A percentile compares a stretch with the other conserved stretches of the same genome.
Conservation (phyloP, 2,329 filamentous ascomycete species). For the Zymoseptoria pseudotritici region DNA sequence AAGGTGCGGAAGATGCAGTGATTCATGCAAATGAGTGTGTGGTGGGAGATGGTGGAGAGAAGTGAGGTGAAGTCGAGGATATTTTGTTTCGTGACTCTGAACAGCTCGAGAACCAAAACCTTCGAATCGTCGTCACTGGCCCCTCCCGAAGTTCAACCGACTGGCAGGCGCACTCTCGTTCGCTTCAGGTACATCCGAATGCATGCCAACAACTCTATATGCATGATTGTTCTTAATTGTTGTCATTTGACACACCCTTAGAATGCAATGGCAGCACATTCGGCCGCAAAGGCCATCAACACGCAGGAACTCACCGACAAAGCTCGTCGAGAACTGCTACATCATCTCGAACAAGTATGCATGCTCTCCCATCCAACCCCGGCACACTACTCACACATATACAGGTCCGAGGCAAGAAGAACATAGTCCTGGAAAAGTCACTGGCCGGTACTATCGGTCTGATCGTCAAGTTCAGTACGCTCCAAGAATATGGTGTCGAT, state of each 20-base stretch:
- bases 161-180: no score
- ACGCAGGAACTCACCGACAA: constrained; percentile 70
- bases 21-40: constrained; percentile 1
- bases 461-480: constrained; percentile 88
- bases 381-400: constrained; percentile 9
- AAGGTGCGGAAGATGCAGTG: neutral
- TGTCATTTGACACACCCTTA: no score
- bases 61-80: neutral
- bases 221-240: no score
- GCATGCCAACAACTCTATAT: no score
- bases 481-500: constrained; percentile 96
- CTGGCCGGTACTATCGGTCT: constrained; percentile 83
- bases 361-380: constrained; percentile 14
- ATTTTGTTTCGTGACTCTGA: neutral
- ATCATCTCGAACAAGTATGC: constrained; percentile 91
- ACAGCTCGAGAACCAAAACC: neutral
- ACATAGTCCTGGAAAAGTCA: constrained; percentile 84
- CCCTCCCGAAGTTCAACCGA: neutral
- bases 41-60: neutral
- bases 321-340: constrained; percentile 80
- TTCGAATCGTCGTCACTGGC: neutral
- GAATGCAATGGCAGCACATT: constrained; percentile 30
- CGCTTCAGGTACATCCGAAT: no score
- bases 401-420: constrained; percentile 97
- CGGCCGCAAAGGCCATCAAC: constrained; percentile 61